These are phyloP conservation scores for Hypericum perforatum DNA, from an alignment of 345 rosid genomes.

Conservation along the genomic window DNA sequence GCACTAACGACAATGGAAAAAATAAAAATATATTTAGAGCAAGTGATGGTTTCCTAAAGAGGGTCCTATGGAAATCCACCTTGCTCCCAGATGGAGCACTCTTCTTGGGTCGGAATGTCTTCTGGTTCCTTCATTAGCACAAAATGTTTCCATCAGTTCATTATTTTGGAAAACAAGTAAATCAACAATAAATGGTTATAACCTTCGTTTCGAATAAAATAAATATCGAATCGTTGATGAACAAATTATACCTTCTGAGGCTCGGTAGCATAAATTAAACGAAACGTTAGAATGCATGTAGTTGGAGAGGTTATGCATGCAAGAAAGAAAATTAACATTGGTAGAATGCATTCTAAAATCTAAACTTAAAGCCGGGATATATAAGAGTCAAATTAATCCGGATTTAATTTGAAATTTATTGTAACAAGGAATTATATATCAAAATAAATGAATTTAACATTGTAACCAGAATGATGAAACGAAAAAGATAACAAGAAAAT, in stretches of 20 bases:
- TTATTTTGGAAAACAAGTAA: conserved; percentile 1
- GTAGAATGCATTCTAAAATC: too few relatives aligned
- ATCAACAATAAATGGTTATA: neutral
- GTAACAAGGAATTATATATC: too few relatives aligned
- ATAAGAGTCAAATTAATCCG: too few relatives aligned
- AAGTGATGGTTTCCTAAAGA: neutral
- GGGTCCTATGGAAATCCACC: conserved; percentile 28
- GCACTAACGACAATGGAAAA: neutral
- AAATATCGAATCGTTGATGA: too few relatives aligned
- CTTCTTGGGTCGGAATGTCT: conserved; percentile 60
- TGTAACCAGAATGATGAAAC: neutral
- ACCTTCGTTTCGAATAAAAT: too few relatives aligned
- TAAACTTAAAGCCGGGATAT: too few relatives aligned
- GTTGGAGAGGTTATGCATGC: too few relatives aligned
- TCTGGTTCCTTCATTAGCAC: conserved; percentile 43
- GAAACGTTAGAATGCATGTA: too few relatives aligned
- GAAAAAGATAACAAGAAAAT: neutral
- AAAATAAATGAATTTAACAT: neutral
- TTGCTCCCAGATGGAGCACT: conserved; percentile 59
- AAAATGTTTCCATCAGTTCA: neutral
- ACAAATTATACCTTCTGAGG: too few relatives aligned
- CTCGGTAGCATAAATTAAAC: too few relatives aligned
- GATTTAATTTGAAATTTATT: too few relatives aligned
- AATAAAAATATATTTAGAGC: neutral
- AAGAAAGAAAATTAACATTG: too few relatives aligned